Percentiles rank a stretch among this genome's conserved stretches.
These are phyloP conservation scores for Pseudozyma pruni DNA, from an alignment of 1,284 basidiomycete genomes.

Conservation along the genomic window DNA sequence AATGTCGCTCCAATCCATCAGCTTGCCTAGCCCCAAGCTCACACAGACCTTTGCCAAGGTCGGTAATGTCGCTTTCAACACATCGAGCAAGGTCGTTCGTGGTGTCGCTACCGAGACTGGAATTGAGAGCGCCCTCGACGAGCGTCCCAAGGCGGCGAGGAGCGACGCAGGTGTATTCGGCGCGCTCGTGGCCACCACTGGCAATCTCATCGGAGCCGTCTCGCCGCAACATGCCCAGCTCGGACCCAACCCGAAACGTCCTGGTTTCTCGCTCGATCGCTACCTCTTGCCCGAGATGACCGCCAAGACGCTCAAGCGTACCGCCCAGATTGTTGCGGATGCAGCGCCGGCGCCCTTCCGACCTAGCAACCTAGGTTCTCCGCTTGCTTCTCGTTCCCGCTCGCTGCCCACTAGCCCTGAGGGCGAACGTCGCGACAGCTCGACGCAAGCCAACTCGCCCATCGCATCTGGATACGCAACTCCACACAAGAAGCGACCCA, in stretches of 20 bases:
- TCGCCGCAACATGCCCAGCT: slow-evolving; percentile 69
- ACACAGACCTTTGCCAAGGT: slow-evolving; percentile 48
- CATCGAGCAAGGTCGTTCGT: slow-evolving; percentile 49
- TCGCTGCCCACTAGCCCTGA: slow-evolving; percentile 43
- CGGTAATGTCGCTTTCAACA: slow-evolving; percentile 34
- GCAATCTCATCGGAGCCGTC: slow-evolving; percentile 70
- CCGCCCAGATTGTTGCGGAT: slow-evolving; percentile 65
- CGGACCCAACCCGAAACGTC: slow-evolving; percentile 76
- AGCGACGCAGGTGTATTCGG: slow-evolving; percentile 78
- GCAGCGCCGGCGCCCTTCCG: slow-evolving; percentile 55
- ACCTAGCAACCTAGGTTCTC: slow-evolving; percentile 34
- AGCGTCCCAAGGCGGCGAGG: slow-evolving; percentile 72
- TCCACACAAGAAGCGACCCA: slow-evolving; percentile 40
- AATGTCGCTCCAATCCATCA: slow-evolving; percentile 30
- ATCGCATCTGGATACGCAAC: slow-evolving; percentile 31
- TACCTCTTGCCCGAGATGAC: slow-evolving; percentile 69
- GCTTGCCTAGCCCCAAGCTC: slow-evolving; percentile 39
- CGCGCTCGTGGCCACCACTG: slow-evolving; percentile 78
- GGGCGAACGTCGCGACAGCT: slow-evolving; percentile 30
- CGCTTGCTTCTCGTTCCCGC: slow-evolving; percentile 36
- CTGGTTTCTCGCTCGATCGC: slow-evolving; percentile 77
- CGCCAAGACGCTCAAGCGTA: slow-evolving; percentile 64
- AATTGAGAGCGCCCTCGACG: slow-evolving; percentile 58
- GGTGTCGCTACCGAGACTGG: slow-evolving; percentile 62
- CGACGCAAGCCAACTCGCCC: slow-evolving; percentile 44